Base-by-base conservation (phyloP, 352 stramenopile species). In the Pythium vanterpoolii region DNA sequence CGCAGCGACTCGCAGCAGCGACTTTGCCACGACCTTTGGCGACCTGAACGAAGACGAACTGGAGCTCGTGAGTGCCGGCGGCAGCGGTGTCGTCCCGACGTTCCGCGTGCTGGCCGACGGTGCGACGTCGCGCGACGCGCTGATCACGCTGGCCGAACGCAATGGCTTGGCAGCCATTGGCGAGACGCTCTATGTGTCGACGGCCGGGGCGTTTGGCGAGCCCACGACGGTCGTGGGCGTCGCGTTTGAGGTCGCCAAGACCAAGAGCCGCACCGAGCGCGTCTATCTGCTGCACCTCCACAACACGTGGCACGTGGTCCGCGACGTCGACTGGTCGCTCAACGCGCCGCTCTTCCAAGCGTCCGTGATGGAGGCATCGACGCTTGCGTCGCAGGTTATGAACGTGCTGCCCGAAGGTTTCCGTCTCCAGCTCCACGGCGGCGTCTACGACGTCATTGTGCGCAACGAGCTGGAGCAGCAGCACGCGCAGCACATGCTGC, bases 401-500 rank as follows among this genome's bases (percentile, higher is more conserved):
- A 64, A 77, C 28, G 64, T 67, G 26, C 54, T 87, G 2, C 73
- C 85, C 2, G 80, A 91, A 40, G 86, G 86, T n/a, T 95, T 83
- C 68, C 69, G 69, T 7, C 50, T 98, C 21, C 79, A 90, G 59
- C 90, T 90, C 57, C 82, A 90, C 60, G 96, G 96, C 36, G 82
- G 86, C 14, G 74, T 97, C 52, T 76, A 96, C 26, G 77, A 97
- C 46, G 74, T 97, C 14, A 57, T 97, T 23, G 79, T 99, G 14
- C 89, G 93, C 69, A 96, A 83, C 55, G 79, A 77, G 31, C 54
- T 83, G 13, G 93, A 98, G 73, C 89, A 97, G 53, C 65, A 89
- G 64, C 80, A 98, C 19, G 69, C 74, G 14, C 56, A 68, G 33
- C 72, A 97, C 72, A 98, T 99, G 95, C 77, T 96, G 47, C 80